These are phyloP conservation scores for Marchantia polymorpha DNA, from an alignment of 225 moss, liverwort and hornwort species.

Conservation along the genomic window DNA sequence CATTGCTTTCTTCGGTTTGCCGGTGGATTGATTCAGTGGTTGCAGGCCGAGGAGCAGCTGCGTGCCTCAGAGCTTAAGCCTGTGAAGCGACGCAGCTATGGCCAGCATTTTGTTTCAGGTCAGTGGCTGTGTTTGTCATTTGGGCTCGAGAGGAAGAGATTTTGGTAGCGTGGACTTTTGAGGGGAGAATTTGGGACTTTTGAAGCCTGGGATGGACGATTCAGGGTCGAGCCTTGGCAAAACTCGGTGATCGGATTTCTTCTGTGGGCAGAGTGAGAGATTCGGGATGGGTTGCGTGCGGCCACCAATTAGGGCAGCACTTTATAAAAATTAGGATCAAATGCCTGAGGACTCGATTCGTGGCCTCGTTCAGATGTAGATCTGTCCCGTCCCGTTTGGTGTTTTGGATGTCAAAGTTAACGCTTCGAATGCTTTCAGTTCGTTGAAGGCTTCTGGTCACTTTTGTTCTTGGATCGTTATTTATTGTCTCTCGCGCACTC, in stretches of 20 bases:
- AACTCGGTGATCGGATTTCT: not conserved
- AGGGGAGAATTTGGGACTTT: not conserved
- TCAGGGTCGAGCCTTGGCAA: not conserved
- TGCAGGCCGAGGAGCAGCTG: not conserved
- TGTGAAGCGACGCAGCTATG: slow-evolving; percentile 18
- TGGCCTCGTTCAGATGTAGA: not conserved
- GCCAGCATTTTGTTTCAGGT: slow-evolving; percentile 26
- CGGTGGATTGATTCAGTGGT: not conserved
- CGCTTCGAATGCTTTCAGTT: no score
- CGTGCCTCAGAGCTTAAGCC: slow-evolving; percentile 11
- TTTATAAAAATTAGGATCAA: not conserved
- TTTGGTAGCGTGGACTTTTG: not conserved
- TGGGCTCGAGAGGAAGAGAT: not conserved
- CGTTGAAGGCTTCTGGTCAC: no score
- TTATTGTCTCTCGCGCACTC: no score
- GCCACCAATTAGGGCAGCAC: not conserved
- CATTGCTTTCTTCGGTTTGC: not conserved
- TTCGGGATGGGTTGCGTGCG: not conserved
- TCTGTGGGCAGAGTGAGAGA: not conserved
- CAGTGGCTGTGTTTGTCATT: not conserved
- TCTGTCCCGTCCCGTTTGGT: not conserved
- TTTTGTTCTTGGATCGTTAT: no score
- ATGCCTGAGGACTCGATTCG: not conserved
- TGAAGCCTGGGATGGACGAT: not conserved
- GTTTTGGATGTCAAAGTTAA: no score